Conservation (phyloP, 192 early-diverging fungal species). For the Linnemannia schmuckeri region DNA sequence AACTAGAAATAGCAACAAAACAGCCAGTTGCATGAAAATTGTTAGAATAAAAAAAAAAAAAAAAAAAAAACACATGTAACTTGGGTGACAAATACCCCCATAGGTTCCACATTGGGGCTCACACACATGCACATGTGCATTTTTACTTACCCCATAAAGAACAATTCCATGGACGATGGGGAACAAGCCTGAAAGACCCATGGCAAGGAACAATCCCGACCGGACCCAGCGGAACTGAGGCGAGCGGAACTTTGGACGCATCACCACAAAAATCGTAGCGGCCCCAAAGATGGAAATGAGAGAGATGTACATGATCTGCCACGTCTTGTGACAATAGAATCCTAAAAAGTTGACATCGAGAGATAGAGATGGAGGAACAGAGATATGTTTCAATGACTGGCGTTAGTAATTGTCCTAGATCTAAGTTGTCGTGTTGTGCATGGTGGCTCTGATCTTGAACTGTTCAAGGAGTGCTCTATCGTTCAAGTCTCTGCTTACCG, state of each 20-base stretch:
- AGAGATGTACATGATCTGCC: conserved; percentile 68
- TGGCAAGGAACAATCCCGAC: conserved; percentile 79
- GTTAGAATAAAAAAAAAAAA: neutral
- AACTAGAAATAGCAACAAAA: conserved; percentile 22
- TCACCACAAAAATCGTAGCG: conserved; percentile 60
- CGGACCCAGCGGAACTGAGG: conserved; percentile 86
- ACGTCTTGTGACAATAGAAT: conserved; percentile 61
- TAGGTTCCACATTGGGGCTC: neutral
- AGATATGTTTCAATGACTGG: neutral
- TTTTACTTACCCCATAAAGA: conserved; percentile 74
- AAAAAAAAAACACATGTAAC: neutral
- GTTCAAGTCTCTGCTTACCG: conserved; percentile 26
- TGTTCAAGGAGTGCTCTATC: too few species aligned
- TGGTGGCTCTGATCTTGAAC: neutral
- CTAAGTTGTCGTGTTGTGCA: neutral
- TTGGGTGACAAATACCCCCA: neutral
- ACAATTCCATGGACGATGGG: conserved; percentile 78
- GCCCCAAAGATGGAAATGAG: conserved; percentile 73
- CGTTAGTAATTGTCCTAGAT: neutral
- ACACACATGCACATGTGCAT: neutral
- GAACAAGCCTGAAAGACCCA: conserved; percentile 82
- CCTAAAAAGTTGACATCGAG: conserved; percentile 16
- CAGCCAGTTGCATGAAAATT: neutral
- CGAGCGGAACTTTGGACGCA: conserved; percentile 67
- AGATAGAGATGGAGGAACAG: neutral